A percentile compares a stretch with the other conserved stretches of the same genome.
These are phyloP conservation scores for Phytophthora podocarpi DNA, from an alignment of 352 stramenopile genomes.

Conservation along the genomic window DNA sequence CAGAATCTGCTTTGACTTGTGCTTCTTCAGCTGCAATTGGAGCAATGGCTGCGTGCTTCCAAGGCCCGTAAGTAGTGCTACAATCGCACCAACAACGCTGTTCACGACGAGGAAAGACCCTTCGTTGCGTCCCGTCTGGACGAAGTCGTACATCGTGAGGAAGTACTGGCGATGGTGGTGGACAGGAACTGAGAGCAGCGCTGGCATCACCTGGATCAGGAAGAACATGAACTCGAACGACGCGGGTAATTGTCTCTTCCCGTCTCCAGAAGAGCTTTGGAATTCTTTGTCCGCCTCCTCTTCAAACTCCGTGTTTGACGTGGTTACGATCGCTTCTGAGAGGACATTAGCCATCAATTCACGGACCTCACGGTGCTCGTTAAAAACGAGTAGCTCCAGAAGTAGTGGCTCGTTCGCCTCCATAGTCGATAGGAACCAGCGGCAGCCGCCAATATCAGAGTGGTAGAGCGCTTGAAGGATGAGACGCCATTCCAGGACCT, in stretches of 20 bases:
- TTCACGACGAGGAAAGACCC: constrained; percentile 84
- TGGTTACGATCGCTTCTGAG: constrained; percentile 69
- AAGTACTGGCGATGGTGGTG: constrained; percentile 80
- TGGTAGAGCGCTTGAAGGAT: constrained; percentile 76
- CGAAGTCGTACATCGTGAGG: constrained; percentile 74
- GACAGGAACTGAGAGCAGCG: constrained; percentile 67
- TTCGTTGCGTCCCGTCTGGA: constrained; percentile 83
- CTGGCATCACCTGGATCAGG: constrained; percentile 80
- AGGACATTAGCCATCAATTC: constrained; percentile 76
- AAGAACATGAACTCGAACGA: constrained; percentile 87
- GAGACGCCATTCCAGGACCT: constrained; percentile 77
- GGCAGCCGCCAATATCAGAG: constrained; percentile 65
- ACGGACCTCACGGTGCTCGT: constrained; percentile 68
- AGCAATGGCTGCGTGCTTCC: constrained; percentile 65
- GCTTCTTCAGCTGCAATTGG: constrained; percentile 64
- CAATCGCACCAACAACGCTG: constrained; percentile 79
- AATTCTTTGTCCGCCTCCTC: constrained; percentile 30
- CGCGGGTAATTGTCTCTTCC: constrained; percentile 54
- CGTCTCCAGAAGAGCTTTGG: neutral
- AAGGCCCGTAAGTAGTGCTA: constrained; percentile 66
- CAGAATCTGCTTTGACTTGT: constrained; percentile 73
- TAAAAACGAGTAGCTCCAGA: constrained; percentile 75
- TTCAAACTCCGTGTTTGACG: constrained; percentile 57
- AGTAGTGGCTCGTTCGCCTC: constrained; percentile 67
- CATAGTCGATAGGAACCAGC: constrained; percentile 76